Base-by-base conservation (phyloP, 805 yeast genomes). In the Saturnispora dispora region DNA sequence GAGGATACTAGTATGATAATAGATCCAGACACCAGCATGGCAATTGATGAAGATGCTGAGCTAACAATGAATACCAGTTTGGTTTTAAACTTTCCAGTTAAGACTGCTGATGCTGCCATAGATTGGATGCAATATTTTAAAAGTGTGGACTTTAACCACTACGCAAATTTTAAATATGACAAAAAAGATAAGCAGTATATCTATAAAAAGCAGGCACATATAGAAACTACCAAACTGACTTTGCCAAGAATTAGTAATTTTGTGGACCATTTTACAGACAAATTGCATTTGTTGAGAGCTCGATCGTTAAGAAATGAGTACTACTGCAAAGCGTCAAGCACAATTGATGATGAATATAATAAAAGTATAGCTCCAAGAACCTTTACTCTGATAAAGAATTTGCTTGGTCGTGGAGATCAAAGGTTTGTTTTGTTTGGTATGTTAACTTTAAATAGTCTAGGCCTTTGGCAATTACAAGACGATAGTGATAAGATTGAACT, bases 351-450 rank as follows among this genome's bases (percentile, higher is more conserved):
- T 13, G 17, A 42, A 10, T 50, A 52, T 48, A 53, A 55, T 32
- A 25, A 45, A 20, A 28, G 39, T 11, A 36, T 17, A 6, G 45
- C 50, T 2, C 58, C 58, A 8, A 53, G 53, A 32, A 28, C 75
- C 3, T 71, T 91, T 44, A 86, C 96, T 0, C 72, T 80, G 39
- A 81, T 93, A 50, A 90, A 90, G 60, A 90, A 90, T 64, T 70
- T 93, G 53, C 64, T 93, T 28, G 99, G 99, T 30, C 71, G 96
- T 50, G 85, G 85, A 59, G 91, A 91, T 4, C 73, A 78, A 49
- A 74, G 79, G 52, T 93, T 93, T 62, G 69, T 85, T 7, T 63
- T 93, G 2, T 80, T 90, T 60, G 99, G 99, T 0, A 69, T 89
- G 52, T 65, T 93, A 10, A 73, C 82, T 2, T 73, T 74, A 52